Conservation (phyloP, 148 eudicot species). For the Vaccinium macrocarpon region DNA sequence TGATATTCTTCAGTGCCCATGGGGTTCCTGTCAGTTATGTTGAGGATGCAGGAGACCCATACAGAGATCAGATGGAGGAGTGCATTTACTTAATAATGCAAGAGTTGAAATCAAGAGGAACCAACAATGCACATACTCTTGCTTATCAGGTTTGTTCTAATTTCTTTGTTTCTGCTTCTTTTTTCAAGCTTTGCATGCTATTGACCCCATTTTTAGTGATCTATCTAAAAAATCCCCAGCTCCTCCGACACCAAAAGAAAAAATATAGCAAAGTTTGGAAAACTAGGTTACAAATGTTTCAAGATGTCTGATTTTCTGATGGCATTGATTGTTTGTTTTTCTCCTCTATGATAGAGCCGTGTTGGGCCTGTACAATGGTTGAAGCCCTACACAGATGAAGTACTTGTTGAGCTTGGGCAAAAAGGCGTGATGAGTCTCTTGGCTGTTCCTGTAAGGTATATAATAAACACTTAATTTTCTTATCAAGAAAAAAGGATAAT, state of each 20-base stretch:
- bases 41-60: conserved; percentile 95
- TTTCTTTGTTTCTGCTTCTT: neutral
- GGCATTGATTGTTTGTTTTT: neutral
- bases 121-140: conserved; percentile 71
- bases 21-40: conserved; percentile 98
- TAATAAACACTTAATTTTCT: neutral
- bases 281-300: neutral
- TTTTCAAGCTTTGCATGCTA: conserved; percentile 9
- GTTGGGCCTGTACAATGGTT: conserved; percentile 99
- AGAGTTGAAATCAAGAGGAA: conserved; percentile 82
- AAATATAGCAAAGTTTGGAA: neutral
- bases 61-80: conserved; percentile 97
- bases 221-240: neutral
- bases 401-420: conserved; percentile 91
- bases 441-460: conserved; percentile 96
- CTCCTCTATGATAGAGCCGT: conserved; percentile 64
- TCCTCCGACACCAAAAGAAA: neutral
- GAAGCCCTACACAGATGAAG: conserved; percentile 98
- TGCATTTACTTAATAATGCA: conserved; percentile 88
- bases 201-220: neutral
- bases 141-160: conserved; percentile 76
- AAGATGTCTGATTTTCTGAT: neutral
- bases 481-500: neutral
- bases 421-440: conserved; percentile 86
- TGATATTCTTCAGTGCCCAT: conserved; percentile 99